Percentiles rank a stretch among this genome's conserved stretches.
phyloP scores from a whole-genome alignment of 1,284 basidiomycete species.

The Rhodofomes roseus region DNA sequence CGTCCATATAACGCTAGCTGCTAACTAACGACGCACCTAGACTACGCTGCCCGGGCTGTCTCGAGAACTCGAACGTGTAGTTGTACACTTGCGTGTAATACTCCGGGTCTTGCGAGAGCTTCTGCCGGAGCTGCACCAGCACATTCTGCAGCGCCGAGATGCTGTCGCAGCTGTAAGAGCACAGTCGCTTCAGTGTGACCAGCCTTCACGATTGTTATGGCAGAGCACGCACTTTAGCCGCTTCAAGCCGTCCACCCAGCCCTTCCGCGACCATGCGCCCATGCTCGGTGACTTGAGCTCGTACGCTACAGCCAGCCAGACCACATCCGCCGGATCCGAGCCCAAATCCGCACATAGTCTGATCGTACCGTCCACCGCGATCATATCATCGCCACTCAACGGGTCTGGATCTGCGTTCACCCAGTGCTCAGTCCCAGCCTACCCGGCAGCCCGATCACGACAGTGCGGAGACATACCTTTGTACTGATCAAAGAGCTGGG shows the following conservation, averaged over 20 bases:
- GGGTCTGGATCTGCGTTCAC: constrained; percentile 41
- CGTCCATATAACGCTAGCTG: neutral
- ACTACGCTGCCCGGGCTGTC: constrained; percentile 72
- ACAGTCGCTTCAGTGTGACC: neutral
- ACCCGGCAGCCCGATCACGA: neutral
- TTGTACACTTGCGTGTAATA: constrained; percentile 90
- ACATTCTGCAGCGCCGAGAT: constrained; percentile 63
- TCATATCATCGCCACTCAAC: constrained; percentile 50
- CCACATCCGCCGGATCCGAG: constrained; percentile 73
- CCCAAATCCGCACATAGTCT: constrained; percentile 64
- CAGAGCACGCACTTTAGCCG: constrained; percentile 46
- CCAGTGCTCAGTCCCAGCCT: neutral
- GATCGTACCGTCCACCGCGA: constrained; percentile 74
- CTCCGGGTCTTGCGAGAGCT: constrained; percentile 62
- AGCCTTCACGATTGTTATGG: neutral
- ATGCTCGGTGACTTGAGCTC: constrained; percentile 72
- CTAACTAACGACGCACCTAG: constrained; percentile 42
- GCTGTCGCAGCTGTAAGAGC: constrained; percentile 59
- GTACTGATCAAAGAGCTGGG: constrained; percentile 71
- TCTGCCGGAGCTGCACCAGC: constrained; percentile 55
- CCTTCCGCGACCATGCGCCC: constrained; percentile 73
- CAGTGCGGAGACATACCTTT: constrained; percentile 50
- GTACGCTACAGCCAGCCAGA: constrained; percentile 72
- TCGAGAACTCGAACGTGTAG: constrained; percentile 86
- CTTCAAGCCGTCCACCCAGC: constrained; percentile 84